These are phyloP conservation scores for Xanthoconium stramineum DNA, from an alignment of 768 basidiomycete species.

Conservation along the genomic window DNA sequence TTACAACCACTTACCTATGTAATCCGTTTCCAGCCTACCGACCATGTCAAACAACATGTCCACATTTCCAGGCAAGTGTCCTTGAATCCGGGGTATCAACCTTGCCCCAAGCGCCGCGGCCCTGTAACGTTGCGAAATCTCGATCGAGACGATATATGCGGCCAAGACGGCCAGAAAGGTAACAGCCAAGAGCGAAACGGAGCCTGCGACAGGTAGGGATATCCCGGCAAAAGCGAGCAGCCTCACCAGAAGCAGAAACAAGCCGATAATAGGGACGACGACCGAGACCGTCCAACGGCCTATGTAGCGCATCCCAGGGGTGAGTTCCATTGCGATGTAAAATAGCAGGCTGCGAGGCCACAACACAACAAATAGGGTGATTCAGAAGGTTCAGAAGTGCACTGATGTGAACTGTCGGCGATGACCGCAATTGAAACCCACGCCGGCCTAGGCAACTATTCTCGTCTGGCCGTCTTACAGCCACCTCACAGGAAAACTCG, in stretches of 20 bases:
- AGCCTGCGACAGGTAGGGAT: constrained; percentile 3
- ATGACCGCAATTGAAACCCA: not conserved
- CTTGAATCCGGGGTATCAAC: constrained; percentile 29
- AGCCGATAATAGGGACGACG: constrained; percentile 9
- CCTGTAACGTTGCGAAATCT: constrained; percentile 10
- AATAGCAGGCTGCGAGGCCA: not conserved
- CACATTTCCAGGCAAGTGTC: constrained; percentile 33
- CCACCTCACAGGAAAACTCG: not conserved
- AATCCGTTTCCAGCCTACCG: constrained; percentile 25
- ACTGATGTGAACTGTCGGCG: not conserved
- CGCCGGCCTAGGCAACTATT: not conserved
- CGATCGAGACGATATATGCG: not conserved
- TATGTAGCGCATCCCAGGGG: constrained; percentile 25
- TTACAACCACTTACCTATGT: constrained; percentile 29
- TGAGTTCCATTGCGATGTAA: constrained; percentile 11
- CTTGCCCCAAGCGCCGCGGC: constrained; percentile 28
- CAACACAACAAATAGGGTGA: not conserved
- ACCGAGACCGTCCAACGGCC: constrained; percentile 12
- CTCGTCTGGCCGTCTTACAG: no score
- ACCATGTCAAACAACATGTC: constrained; percentile 31
- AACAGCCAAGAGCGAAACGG: constrained; percentile 4
- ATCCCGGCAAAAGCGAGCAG: constrained; percentile 10
- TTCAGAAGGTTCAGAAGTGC: not conserved
- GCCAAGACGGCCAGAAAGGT: constrained; percentile 1
- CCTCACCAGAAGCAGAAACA: constrained; percentile 13